These are phyloP conservation scores for Leptomonas pyrrhocoris DNA, from an alignment of 208 protist species.

Conservation along the genomic window DNA sequence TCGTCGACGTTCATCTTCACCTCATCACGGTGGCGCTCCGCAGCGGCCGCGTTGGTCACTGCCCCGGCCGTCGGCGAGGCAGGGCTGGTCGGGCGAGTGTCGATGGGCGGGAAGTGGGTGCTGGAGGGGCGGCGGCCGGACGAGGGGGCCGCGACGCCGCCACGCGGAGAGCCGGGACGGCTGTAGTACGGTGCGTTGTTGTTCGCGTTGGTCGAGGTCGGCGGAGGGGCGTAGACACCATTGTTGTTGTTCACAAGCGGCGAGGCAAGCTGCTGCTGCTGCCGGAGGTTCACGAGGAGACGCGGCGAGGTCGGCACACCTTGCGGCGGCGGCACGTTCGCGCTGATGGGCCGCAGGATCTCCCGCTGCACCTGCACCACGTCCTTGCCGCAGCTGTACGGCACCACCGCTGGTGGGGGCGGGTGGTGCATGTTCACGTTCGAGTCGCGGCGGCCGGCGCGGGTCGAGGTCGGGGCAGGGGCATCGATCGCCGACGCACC, in stretches of 20 bases:
- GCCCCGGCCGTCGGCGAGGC: slow-evolving; percentile 1
- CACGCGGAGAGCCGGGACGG: slow-evolving; percentile 16
- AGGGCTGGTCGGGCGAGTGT: slow-evolving; percentile 7
- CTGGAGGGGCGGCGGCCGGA: slow-evolving; percentile 22
- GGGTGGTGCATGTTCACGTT: slow-evolving; percentile 27
- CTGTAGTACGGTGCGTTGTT: slow-evolving; percentile 10
- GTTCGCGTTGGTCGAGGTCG: slow-evolving; percentile 7
- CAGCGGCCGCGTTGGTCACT: not conserved
- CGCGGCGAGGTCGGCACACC: slow-evolving; percentile 27
- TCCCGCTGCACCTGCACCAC: slow-evolving; percentile 39
- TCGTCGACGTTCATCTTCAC: slow-evolving; percentile 38
- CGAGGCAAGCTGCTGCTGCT: slow-evolving; percentile 5
- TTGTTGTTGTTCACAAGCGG: slow-evolving; percentile 5
- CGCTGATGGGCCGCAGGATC: slow-evolving; percentile 52
- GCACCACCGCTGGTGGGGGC: slow-evolving; percentile 7
- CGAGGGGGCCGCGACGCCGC: slow-evolving; percentile 14
- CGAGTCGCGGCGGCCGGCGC: slow-evolving; percentile 12
- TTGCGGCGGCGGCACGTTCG: slow-evolving; percentile 37
- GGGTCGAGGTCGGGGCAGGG: slow-evolving; percentile 21
- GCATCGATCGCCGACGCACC: too few species aligned
- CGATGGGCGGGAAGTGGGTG: slow-evolving; percentile 22
- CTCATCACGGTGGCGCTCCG: slow-evolving; percentile 10
- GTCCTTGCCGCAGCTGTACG: slow-evolving; percentile 14
- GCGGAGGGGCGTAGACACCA: slow-evolving; percentile 13
- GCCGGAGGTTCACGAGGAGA: slow-evolving; percentile 19